Evolutionary conservation across 2,329 filamentous ascomycete genomes (phyloP).

Genomic region (Scedosporium dehoogii): DNA sequence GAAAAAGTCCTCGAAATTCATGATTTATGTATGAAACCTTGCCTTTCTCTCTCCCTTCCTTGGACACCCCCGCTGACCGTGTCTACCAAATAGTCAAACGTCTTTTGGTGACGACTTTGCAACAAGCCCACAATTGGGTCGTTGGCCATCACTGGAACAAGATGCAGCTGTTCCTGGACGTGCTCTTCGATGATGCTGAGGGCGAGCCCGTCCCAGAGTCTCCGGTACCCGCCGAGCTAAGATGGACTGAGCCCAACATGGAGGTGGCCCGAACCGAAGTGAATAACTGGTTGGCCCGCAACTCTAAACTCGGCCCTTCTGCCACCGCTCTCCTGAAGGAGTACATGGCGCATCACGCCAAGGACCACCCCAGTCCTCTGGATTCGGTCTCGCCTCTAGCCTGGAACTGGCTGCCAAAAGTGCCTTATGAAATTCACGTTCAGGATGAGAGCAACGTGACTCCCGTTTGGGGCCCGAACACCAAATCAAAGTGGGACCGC

Average conservation of each 20-base stretch:
- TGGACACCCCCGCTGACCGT: constrained; percentile 13
- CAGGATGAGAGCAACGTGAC: constrained; percentile 31
- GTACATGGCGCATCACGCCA: constrained; percentile 40
- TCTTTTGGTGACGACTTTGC: constrained; percentile 53
- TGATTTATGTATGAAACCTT: constrained; percentile 41
- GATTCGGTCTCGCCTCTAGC: constrained; percentile 40
- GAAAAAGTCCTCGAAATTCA: constrained; percentile 38
- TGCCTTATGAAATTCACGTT: constrained; percentile 21
- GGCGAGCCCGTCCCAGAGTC: constrained; percentile 23
- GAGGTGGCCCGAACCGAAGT: constrained; percentile 51
- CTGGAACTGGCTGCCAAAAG: constrained; percentile 44
- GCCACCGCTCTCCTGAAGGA: constrained; percentile 44
- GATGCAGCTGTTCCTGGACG: constrained; percentile 59
- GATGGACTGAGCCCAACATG: constrained; percentile 39
- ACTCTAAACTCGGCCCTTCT: constrained; percentile 47
- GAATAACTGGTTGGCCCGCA: constrained; percentile 52
- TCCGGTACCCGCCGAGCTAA: constrained; percentile 34
- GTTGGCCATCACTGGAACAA: constrained; percentile 61
- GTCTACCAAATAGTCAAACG: constrained; percentile 45
- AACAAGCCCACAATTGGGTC: constrained; percentile 61
- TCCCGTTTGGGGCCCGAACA: constrained; percentile 40
- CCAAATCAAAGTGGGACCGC: constrained; percentile 47
- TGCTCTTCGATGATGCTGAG: constrained; percentile 50
- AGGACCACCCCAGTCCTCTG: constrained; percentile 39
- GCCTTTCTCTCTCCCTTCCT: neutral